Conservation (phyloP, 306 rosid genomes). For the Ammopiptanthus mongolicus region DNA sequence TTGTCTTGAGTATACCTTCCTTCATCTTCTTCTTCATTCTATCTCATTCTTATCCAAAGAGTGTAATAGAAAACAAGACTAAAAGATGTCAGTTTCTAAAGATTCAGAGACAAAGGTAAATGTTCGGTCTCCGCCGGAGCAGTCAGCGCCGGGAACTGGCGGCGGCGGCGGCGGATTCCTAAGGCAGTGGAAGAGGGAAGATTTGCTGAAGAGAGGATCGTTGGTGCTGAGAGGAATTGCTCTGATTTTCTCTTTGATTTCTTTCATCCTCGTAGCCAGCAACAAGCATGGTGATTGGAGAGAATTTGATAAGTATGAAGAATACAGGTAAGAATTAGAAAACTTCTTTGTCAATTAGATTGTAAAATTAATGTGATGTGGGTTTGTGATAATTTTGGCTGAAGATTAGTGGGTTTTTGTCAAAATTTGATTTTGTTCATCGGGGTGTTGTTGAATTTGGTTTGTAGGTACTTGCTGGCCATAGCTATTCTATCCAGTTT, state of each 20-base stretch:
- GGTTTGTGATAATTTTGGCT: not conserved
- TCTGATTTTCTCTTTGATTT: conserved; percentile 43
- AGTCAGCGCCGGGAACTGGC: not conserved
- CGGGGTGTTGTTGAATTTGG: not conserved
- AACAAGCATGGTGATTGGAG: conserved; percentile 47
- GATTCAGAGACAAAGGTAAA: not conserved
- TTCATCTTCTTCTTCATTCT: not conserved
- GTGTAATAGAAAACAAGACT: not conserved
- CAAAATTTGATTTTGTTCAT: not conserved
- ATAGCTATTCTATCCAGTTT: conserved; percentile 44
- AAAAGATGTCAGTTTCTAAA: conserved; percentile 15
- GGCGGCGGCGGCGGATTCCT: conserved; percentile 12
- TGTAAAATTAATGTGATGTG: not conserved
- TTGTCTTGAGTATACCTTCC: not conserved
- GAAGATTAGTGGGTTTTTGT: conserved; percentile 1
- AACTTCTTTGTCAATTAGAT: not conserved
- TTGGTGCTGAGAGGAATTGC: conserved; percentile 49
- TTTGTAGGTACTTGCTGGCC: conserved; percentile 52
- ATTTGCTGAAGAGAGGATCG: conserved; percentile 34
- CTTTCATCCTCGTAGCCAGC: conserved; percentile 53
- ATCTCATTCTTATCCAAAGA: not conserved
- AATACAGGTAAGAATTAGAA: conserved; percentile 34
- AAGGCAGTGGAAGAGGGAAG: conserved; percentile 44
- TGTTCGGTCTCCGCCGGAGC: not conserved
- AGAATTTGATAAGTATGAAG: conserved; percentile 40